These are phyloP conservation scores for Neurospora sublineolata DNA, from an alignment of 495 filamentous ascomycete species.

Conservation along the genomic window DNA sequence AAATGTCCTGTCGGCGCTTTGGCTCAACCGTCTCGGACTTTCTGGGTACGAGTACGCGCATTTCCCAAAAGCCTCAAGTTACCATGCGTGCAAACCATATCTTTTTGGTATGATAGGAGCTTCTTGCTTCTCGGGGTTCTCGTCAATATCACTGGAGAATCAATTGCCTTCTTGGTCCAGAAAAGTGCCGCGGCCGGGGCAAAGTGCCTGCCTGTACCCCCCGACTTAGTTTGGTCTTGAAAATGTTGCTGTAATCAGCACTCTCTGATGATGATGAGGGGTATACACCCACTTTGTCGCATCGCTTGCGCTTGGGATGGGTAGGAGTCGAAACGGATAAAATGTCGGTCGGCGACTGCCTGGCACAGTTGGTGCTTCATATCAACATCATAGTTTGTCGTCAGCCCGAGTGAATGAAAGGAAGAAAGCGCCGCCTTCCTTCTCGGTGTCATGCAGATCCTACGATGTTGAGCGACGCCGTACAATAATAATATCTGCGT, in stretches of 20 bases:
- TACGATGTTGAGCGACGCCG: not conserved
- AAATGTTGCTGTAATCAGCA: not conserved
- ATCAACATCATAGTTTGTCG: not conserved
- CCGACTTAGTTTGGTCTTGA: not conserved
- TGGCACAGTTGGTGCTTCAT: not conserved
- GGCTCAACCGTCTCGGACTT: not conserved
- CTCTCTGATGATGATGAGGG: not conserved
- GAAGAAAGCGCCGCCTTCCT: not conserved
- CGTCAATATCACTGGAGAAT: not conserved
- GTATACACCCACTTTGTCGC: not conserved
- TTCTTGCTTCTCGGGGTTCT: not conserved
- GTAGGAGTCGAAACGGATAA: not conserved
- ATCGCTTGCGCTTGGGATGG: not conserved
- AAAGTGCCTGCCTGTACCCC: not conserved
- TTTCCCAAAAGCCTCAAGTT: not conserved
- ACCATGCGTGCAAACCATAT: not conserved
- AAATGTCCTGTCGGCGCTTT: not conserved
- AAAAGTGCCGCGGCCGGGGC: not conserved
- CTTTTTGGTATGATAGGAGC: not conserved
- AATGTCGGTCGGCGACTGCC: not conserved
- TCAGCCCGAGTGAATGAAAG: not conserved
- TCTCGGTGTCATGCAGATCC: not conserved
- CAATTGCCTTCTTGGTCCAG: not conserved
- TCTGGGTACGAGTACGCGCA: not conserved
- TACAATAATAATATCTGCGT: not conserved